Evolutionary conservation across 2,329 filamentous ascomycete genomes (phyloP).

Genomic region (Botryotinia calthae): DNA sequence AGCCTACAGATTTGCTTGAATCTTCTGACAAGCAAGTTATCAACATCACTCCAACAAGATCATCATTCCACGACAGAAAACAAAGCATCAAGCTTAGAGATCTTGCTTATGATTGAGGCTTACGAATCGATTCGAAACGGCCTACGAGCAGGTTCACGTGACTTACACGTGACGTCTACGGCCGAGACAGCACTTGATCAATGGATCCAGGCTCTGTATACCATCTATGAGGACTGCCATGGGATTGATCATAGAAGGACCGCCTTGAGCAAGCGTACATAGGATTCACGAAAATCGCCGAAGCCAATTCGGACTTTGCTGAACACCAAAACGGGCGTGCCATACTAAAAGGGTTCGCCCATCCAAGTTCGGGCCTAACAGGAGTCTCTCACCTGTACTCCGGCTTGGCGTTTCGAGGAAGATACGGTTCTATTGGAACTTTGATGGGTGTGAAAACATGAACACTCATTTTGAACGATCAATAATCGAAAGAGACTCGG

Average conservation of each 20-base stretch:
- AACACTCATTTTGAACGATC: background rate
- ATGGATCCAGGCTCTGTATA: slow-evolving; percentile 36
- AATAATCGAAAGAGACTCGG: background rate
- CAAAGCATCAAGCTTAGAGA: slow-evolving; percentile 33
- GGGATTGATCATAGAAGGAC: background rate
- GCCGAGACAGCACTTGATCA: slow-evolving; percentile 32
- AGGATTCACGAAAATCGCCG: background rate
- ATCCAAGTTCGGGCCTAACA: background rate
- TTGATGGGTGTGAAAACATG: background rate
- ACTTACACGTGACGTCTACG: slow-evolving; percentile 23
- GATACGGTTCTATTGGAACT: no score
- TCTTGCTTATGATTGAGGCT: slow-evolving; percentile 38
- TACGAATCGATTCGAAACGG: slow-evolving; percentile 34
- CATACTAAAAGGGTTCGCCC: background rate
- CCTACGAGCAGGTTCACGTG: slow-evolving; percentile 20
- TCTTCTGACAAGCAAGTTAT: slow-evolving; percentile 34
- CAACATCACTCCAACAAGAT: slow-evolving; percentile 28
- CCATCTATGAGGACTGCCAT: slow-evolving; percentile 30
- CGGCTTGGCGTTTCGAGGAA: no score
- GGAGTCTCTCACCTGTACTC: background rate
- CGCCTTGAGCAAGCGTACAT: background rate
- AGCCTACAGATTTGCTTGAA: slow-evolving; percentile 35
- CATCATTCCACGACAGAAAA: slow-evolving; percentile 24
- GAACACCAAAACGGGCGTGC: background rate
- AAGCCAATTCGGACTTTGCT: background rate